These are phyloP conservation scores for Hirsutella rhossiliensis DNA, from an alignment of 2,329 filamentous ascomycete species.

Conservation along the genomic window DNA sequence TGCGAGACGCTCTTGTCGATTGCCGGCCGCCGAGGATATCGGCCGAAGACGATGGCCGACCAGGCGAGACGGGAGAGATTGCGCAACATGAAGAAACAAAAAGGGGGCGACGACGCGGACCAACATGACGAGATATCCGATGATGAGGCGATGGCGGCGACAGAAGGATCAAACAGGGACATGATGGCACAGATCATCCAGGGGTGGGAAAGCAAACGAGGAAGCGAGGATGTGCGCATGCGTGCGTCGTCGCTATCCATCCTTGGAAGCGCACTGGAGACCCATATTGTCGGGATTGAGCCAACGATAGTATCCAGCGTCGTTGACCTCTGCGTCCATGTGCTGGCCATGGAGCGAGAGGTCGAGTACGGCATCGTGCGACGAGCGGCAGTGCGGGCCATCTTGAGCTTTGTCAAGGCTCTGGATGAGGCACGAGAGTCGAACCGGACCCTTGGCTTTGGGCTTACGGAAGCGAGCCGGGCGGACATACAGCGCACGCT, in stretches of 20 bases:
- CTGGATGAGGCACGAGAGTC: constrained; percentile 40
- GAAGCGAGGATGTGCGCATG: constrained; percentile 57
- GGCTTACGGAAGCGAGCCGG: constrained; percentile 40
- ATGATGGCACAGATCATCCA: constrained; percentile 46
- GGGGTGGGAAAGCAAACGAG: constrained; percentile 55
- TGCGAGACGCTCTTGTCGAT: constrained; percentile 49
- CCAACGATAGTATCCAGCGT: constrained; percentile 38
- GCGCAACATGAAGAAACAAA: constrained; percentile 31
- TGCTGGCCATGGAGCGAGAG: constrained; percentile 50
- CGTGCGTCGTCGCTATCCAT: constrained; percentile 58
- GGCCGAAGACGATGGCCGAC: constrained; percentile 45
- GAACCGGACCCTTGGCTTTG: constrained; percentile 36
- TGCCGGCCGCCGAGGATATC: constrained; percentile 49
- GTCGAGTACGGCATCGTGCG: constrained; percentile 52
- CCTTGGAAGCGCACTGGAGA: constrained; percentile 47
- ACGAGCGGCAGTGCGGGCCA: constrained; percentile 50
- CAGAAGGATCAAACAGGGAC: constrained; percentile 33
- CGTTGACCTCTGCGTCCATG: constrained; percentile 50
- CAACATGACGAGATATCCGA: constrained; percentile 26
- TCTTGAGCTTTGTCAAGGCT: constrained; percentile 49
- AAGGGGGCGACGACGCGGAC: constrained; percentile 38
- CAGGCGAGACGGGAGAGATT: constrained; percentile 39
- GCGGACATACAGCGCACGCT: constrained; percentile 51
- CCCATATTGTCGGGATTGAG: constrained; percentile 44
- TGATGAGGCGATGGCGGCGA: constrained; percentile 33